phyloP scores from a whole-genome alignment of 1,139 yeast genomes.

The Torulaspora pretoriensis region DNA sequence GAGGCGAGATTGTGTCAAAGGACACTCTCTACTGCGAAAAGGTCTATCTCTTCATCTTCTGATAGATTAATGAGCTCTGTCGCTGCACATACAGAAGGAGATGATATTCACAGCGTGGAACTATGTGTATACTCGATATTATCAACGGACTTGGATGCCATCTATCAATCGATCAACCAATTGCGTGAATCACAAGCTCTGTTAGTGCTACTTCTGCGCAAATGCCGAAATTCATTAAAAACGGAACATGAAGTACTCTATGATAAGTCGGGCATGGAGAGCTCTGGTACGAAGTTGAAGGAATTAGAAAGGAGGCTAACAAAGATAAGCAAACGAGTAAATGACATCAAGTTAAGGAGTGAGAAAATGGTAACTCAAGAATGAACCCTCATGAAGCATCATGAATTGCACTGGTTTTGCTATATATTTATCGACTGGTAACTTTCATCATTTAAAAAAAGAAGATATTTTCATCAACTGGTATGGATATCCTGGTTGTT shows the following conservation, averaged over 20 bases:
- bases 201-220: slow-evolving; percentile 26
- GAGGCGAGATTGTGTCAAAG: not conserved
- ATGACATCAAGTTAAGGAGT: slow-evolving; percentile 10
- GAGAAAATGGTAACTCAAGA: slow-evolving; percentile 9
- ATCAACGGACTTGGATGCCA: slow-evolving; percentile 32
- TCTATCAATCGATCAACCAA: slow-evolving; percentile 33
- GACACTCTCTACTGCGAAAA: not conserved
- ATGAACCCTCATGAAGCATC: not conserved
- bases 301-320: slow-evolving; percentile 17
- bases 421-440: not conserved
- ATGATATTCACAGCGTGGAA: slow-evolving; percentile 33
- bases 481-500: slow-evolving; percentile 62
- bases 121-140: slow-evolving; percentile 32
- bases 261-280: slow-evolving; percentile 10
- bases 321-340: slow-evolving; percentile 13
- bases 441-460: slow-evolving; percentile 11
- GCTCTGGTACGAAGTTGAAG: slow-evolving; percentile 8
- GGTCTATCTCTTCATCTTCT: not conserved
- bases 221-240: slow-evolving; percentile 24
- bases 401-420: not conserved
- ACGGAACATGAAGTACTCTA: slow-evolving; percentile 23
- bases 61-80: not conserved
- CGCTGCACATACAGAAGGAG: slow-evolving; percentile 3
- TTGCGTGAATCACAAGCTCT: slow-evolving; percentile 35
- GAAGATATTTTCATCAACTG: slow-evolving; percentile 36